A percentile compares a stretch with the other conserved stretches of the same genome.
Evolutionary conservation across 345 rosid genomes (phyloP).

Genomic region (sweet orange (Citrus sinensis)): DNA sequence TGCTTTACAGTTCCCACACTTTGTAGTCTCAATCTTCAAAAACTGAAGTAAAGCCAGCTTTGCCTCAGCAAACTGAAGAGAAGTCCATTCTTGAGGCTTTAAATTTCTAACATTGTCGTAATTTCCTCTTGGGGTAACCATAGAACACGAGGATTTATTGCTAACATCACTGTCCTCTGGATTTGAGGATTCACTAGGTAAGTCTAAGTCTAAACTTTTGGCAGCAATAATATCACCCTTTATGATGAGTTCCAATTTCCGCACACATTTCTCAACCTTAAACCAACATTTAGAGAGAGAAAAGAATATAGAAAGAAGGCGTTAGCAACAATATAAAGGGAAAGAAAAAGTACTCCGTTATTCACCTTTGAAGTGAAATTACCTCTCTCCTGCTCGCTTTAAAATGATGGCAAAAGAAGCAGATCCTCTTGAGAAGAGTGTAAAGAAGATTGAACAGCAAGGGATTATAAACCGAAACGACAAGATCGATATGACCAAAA

Average conservation of each 20-base stretch:
- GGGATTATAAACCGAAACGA: slow-evolving; percentile 71
- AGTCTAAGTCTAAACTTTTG: slow-evolving; percentile 44
- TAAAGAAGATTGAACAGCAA: slow-evolving; percentile 61
- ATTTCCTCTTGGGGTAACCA: slow-evolving; percentile 24
- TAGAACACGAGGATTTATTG: slow-evolving; percentile 33
- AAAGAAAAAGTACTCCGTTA: background rate
- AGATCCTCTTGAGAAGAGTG: slow-evolving; percentile 56
- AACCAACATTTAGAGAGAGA: slow-evolving; percentile 12
- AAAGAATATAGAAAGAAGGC: slow-evolving; percentile 10
- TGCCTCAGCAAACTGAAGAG: slow-evolving; percentile 75
- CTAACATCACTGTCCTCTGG: slow-evolving; percentile 42
- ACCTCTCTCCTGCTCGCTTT: slow-evolving; percentile 40
- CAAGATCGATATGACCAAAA: slow-evolving; percentile 84
- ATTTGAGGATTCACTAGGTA: slow-evolving; percentile 19
- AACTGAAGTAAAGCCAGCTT: slow-evolving; percentile 48
- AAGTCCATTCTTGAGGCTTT: slow-evolving; percentile 58
- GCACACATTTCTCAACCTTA: slow-evolving; percentile 56
- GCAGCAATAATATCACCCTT: slow-evolving; percentile 80
- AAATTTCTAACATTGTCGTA: slow-evolving; percentile 21
- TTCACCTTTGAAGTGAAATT: slow-evolving; percentile 11
- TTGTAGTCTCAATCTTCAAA: slow-evolving; percentile 36
- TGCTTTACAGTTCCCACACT: slow-evolving; percentile 47
- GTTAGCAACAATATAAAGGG: background rate
- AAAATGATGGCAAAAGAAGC: slow-evolving; percentile 67
- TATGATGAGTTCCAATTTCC: slow-evolving; percentile 64